These are phyloP conservation scores for Metschnikowia henanensis DNA, from an alignment of 805 yeast species.

Conservation along the genomic window DNA sequence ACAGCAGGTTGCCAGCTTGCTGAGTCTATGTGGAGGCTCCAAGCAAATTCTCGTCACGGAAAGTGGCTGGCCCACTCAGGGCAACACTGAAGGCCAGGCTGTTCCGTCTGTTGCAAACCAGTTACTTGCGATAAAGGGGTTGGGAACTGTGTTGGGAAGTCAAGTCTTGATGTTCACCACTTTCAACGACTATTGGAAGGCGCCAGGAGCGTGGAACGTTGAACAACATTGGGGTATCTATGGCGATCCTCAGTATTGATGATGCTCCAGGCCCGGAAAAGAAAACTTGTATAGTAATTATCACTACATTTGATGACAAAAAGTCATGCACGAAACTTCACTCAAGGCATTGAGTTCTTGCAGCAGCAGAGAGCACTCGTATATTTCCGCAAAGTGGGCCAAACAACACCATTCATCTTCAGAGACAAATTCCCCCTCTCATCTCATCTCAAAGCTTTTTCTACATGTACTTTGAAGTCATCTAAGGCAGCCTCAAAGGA, in stretches of 20 bases:
- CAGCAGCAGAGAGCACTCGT: no score
- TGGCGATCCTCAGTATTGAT: slow-evolving; percentile 32
- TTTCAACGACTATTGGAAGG: slow-evolving; percentile 65
- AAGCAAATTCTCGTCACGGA: slow-evolving; percentile 57
- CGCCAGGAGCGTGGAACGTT: slow-evolving; percentile 53
- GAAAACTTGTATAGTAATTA: slow-evolving; percentile 1
- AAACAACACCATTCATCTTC: no score
- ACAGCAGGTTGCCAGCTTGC: slow-evolving; percentile 46
- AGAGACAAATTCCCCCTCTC: no score
- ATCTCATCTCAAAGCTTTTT: slow-evolving; percentile 2
- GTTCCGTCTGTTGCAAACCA: slow-evolving; percentile 59
- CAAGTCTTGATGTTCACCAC: slow-evolving; percentile 60
- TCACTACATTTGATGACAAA: not conserved
- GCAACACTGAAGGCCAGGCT: slow-evolving; percentile 51
- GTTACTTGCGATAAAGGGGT: slow-evolving; percentile 49
- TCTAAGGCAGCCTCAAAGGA: slow-evolving; percentile 6
- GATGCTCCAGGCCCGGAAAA: not conserved
- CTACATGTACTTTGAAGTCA: slow-evolving; percentile 5
- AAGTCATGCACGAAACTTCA: no score
- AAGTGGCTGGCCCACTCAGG: slow-evolving; percentile 72
- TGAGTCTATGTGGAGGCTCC: slow-evolving; percentile 45
- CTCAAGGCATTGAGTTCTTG: no score
- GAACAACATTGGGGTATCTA: slow-evolving; percentile 64
- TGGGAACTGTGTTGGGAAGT: slow-evolving; percentile 45
- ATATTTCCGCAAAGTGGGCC: not conserved